phyloP scores from a whole-genome alignment of 2,329 filamentous ascomycete species.

The Fusarium nurragi region DNA sequence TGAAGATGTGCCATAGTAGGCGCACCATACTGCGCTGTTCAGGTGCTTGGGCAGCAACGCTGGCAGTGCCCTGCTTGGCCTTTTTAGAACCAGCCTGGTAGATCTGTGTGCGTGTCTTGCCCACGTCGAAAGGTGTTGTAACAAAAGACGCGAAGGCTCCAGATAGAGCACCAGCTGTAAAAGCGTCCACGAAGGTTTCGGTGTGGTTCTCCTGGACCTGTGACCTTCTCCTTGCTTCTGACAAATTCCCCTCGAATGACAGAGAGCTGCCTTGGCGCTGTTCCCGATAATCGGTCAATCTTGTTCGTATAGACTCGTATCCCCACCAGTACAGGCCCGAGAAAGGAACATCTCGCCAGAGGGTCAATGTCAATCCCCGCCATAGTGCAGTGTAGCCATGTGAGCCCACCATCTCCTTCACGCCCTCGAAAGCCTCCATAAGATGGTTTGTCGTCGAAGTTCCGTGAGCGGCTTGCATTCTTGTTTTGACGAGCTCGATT shows the following conservation, averaged over 20 bases:
- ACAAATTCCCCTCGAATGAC: slow-evolving; percentile 48
- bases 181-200: slow-evolving; percentile 87
- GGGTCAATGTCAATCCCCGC: slow-evolving; percentile 87
- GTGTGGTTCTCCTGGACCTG: slow-evolving; percentile 75
- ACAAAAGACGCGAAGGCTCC: slow-evolving; percentile 87
- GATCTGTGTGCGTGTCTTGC: slow-evolving; percentile 94
- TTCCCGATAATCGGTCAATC: slow-evolving; percentile 74
- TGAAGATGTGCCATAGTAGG: slow-evolving; percentile 91
- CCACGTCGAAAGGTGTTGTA: slow-evolving; percentile 96
- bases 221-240: slow-evolving; percentile 60
- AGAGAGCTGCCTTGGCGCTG: slow-evolving; percentile 56
- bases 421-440: slow-evolving; percentile 77
- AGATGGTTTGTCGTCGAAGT: slow-evolving; percentile 74
- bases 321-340: slow-evolving; percentile 98
- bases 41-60: slow-evolving; percentile 59
- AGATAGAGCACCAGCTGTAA: slow-evolving; percentile 83
- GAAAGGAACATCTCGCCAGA: slow-evolving; percentile 98
- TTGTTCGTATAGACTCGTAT: slow-evolving; percentile 83
- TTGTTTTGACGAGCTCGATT: slow-evolving; percentile 92
- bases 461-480: slow-evolving; percentile 81
- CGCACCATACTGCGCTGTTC: slow-evolving; percentile 82
- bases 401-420: slow-evolving; percentile 79
- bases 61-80: slow-evolving; percentile 32
- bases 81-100: slow-evolving; percentile 63
- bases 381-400: slow-evolving; percentile 86